Evolutionary conservation across 2,329 filamentous ascomycete genomes (phyloP).

Genomic region (Pezicula rhizophila): DNA sequence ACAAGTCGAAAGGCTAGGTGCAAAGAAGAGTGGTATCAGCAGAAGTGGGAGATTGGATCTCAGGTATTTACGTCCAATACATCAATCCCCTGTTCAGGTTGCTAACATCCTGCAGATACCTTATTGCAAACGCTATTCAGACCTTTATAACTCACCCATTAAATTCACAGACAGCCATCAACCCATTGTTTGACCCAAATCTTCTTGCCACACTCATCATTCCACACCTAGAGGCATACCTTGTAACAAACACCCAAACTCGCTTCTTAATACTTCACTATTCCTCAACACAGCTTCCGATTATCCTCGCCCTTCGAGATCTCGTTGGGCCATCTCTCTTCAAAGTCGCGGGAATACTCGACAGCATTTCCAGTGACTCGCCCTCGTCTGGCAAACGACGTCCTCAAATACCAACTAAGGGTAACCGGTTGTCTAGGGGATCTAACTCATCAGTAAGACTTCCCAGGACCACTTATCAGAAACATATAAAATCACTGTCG

Average conservation of each 20-base stretch:
- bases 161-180: constrained; percentile 41
- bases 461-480: no score
- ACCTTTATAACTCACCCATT: constrained; percentile 44
- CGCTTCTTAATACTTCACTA: constrained; percentile 56
- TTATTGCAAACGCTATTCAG: constrained; percentile 57
- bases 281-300: constrained; percentile 48
- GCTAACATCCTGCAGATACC: constrained; percentile 37
- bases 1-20: constrained; percentile 49
- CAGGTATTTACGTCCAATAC: constrained; percentile 34
- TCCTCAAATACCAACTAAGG: constrained; percentile 4
- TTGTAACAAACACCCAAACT: constrained; percentile 45
- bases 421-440: constrained; percentile 13
- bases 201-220: constrained; percentile 52
- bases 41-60: constrained; percentile 53
- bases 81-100: constrained; percentile 2
- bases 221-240: constrained; percentile 54
- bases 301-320: constrained; percentile 50
- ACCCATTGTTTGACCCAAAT: constrained; percentile 47
- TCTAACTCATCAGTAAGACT: constrained; percentile 1
- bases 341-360: constrained; percentile 52
- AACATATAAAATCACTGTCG: constrained; percentile 13
- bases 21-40: constrained; percentile 40
- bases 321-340: constrained; percentile 50
- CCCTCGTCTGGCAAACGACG: constrained; percentile 11
- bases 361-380: constrained; percentile 21